Base-by-base conservation (phyloP, 768 basidiomycete species). In the Lactarius hengduanensis region DNA sequence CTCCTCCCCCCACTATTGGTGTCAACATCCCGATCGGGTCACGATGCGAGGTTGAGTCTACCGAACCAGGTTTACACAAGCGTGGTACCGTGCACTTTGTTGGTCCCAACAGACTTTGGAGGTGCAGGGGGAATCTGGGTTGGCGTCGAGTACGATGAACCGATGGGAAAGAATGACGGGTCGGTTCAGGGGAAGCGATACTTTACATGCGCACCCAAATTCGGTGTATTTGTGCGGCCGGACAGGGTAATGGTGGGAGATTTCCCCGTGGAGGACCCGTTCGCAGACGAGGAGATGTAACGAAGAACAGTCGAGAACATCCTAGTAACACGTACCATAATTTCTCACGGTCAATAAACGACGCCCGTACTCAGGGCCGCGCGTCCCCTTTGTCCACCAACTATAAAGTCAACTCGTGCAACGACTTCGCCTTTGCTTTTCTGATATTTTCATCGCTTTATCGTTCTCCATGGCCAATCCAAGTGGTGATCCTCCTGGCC, bases 101-200 rank as follows among this genome's bases (percentile, higher is more conserved):
- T 32, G 96, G 96, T 0, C 75, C 75, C 79, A 43, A 93, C 95
- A 0, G 81, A 82, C 63, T 97, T 98, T 73, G 85, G 85, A 11
- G 84, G 82, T 65, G 84, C 80, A 16, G 74, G 76, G 4, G 86
- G 89, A 0, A 76, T 86, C 0, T 98, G 96, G 96, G 84, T 98
- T 1, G 96, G 96, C 0, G 81, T 98, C 22, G 93, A 96, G 75
- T 92, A 95, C 73, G 96, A 98, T 73, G 96, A 98, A 72, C 96
- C 96, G 3, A 82, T 93, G 28, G 96, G 96, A 13, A 98, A 96
- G 79, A 95, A 96, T 68, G 91, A 98, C 75, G 96, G 96, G 69
- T 96, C 95, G 0, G 90, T 96, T 3, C 84, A 94, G 72, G 94
- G 92, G 1, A 85, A 87, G 68, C 80, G 81, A n/a, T 98, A 97